These are phyloP conservation scores for Pseudohyphozyma bogoriensis DNA, from an alignment of 768 basidiomycete species.

Conservation along the genomic window DNA sequence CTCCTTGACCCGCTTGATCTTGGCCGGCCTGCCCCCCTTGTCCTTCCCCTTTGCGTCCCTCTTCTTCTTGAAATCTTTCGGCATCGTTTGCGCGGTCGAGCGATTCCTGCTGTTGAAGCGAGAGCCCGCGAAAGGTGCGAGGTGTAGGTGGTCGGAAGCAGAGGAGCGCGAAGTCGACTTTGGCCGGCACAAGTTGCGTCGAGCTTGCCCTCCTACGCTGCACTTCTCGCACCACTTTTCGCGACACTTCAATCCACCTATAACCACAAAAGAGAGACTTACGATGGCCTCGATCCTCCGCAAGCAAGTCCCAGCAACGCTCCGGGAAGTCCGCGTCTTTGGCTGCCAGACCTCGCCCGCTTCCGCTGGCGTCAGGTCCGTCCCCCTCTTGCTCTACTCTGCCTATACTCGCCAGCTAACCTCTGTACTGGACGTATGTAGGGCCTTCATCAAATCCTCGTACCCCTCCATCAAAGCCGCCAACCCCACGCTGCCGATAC, in stretches of 20 bases:
- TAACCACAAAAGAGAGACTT: neutral
- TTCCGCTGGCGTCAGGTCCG: conserved; percentile 30
- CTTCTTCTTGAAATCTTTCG: neutral
- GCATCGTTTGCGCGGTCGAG: no score
- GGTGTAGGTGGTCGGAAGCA: no score
- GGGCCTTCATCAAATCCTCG: conserved; percentile 30
- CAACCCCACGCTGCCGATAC: conserved; percentile 33
- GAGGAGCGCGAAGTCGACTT: conserved; percentile 8
- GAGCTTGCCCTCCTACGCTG: conserved; percentile 11
- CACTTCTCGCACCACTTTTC: no score
- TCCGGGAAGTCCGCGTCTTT: conserved; percentile 31
- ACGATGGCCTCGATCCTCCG: conserved; percentile 30
- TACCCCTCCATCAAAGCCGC: conserved; percentile 31
- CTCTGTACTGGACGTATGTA: neutral
- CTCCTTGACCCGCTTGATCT: conserved; percentile 25
- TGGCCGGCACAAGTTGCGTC: neutral
- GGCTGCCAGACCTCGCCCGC: conserved; percentile 30
- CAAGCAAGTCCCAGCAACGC: conserved; percentile 25
- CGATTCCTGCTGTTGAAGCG: no score
- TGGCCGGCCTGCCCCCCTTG: conserved; percentile 10
- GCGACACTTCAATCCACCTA: neutral
- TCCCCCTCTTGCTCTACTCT: neutral
- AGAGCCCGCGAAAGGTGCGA: no score
- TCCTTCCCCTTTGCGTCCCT: neutral
- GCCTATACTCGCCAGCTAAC: neutral